A percentile compares a stretch with the other conserved stretches of the same genome.
phyloP scores from a whole-genome alignment of 2,329 filamentous ascomycete genomes.

The Neofusicoccum cordaticola region DNA sequence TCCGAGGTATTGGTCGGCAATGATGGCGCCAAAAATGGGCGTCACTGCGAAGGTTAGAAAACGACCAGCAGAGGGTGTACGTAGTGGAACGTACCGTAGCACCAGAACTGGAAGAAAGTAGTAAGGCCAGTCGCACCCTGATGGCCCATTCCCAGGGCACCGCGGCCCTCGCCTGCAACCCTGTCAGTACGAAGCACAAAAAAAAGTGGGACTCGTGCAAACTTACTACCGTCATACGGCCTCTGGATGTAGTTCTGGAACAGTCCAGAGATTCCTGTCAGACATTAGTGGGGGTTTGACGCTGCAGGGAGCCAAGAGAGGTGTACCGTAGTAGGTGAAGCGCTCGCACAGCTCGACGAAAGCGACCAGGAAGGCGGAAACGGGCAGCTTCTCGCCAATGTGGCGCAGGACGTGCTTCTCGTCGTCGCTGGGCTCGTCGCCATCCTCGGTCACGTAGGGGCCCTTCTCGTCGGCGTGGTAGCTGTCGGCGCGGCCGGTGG shows the following conservation, averaged over 20 bases:
- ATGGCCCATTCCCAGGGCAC: conserved; percentile 28
- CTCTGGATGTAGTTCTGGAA: conserved; percentile 39
- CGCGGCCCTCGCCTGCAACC: conserved; percentile 18
- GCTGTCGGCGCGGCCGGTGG: neutral
- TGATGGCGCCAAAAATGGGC: conserved; percentile 39
- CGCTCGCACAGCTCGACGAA: conserved; percentile 38
- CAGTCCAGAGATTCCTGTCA: conserved; percentile 26
- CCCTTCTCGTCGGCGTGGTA: conserved; percentile 13
- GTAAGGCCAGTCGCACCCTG: conserved; percentile 33
- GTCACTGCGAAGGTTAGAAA: conserved; percentile 21
- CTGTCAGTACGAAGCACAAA: neutral
- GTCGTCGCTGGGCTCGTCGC: conserved; percentile 33
- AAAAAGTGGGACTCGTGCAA: too few species aligned
- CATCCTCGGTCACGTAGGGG: conserved; percentile 16
- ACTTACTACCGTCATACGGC: conserved; percentile 16
- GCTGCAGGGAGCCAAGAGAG: too few species aligned
- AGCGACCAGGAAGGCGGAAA: conserved; percentile 35
- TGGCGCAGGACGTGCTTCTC: conserved; percentile 33
- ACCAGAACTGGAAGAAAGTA: conserved; percentile 37
- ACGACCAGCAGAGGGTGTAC: conserved; percentile 25
- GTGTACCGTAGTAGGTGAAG: conserved; percentile 29
- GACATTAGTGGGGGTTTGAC: neutral
- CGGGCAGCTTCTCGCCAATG: conserved; percentile 35
- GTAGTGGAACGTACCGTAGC: conserved; percentile 36
- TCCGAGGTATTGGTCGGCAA: conserved; percentile 62